Percentiles rank a stretch among this genome's conserved stretches.
Evolutionary conservation across 441 rosid genomes (phyloP).

Genomic region (Adansonia rubrostipa): DNA sequence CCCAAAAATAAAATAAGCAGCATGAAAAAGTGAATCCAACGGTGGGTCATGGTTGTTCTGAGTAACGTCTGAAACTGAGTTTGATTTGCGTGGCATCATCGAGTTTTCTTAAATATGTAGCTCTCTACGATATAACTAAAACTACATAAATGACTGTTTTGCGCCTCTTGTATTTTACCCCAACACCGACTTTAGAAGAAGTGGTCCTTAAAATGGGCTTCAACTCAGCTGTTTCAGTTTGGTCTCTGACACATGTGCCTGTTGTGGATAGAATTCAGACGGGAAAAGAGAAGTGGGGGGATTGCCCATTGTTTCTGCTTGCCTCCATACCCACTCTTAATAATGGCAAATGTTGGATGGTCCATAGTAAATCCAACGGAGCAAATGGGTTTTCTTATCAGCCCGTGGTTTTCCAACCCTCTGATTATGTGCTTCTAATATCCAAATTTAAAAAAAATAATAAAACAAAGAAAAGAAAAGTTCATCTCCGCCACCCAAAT

Average conservation of each 20-base stretch:
- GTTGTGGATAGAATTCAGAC: not conserved
- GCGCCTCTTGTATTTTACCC: not conserved
- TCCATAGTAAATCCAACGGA: constrained; percentile 17
- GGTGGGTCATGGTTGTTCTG: not conserved
- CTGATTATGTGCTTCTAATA: not conserved
- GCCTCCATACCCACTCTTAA: not conserved
- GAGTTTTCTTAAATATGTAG: not conserved
- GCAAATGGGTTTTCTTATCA: constrained; percentile 22
- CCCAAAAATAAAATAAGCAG: not conserved
- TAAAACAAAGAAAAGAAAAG: no score
- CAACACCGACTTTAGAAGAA: not conserved
- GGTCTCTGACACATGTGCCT: not conserved
- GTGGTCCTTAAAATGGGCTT: constrained; percentile 18
- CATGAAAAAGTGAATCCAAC: not conserved
- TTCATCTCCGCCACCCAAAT: not conserved
- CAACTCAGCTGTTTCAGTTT: not conserved
- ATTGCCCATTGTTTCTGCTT: constrained; percentile 18
- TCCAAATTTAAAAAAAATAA: not conserved
- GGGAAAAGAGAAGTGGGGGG: not conserved
- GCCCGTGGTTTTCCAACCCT: constrained; percentile 19
- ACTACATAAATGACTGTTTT: not conserved
- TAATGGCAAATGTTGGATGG: constrained; percentile 18
- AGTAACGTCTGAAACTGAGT: not conserved
- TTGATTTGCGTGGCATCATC: not conserved
- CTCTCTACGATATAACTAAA: not conserved